phyloP scores from a whole-genome alignment of 1,284 basidiomycete species.

The Sanghuangporus sanghuang region DNA sequence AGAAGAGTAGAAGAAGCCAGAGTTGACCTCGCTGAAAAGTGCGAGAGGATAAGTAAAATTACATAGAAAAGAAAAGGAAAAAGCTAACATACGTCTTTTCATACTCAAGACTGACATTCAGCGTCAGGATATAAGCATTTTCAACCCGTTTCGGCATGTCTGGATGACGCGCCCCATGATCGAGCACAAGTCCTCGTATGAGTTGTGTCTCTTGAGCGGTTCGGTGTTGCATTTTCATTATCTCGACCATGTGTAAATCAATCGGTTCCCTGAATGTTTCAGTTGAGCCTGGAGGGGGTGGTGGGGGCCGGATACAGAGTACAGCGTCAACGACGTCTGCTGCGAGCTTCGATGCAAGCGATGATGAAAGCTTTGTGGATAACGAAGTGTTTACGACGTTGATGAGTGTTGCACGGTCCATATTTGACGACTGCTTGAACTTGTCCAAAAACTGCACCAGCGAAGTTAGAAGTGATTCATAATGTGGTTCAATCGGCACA shows the following conservation, averaged over 20 bases:
- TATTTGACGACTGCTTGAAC: slow-evolving; percentile 72
- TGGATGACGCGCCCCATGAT: slow-evolving; percentile 95
- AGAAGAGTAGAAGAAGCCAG: slow-evolving; percentile 98
- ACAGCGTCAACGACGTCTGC: slow-evolving; percentile 96
- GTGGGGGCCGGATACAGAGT: slow-evolving; percentile 76
- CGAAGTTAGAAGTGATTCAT: background rate
- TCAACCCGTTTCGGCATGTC: slow-evolving; percentile 99
- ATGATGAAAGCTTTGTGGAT: slow-evolving; percentile 85
- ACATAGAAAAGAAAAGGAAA: background rate
- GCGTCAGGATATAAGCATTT: slow-evolving; percentile 92
- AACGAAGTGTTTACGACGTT: slow-evolving; percentile 94
- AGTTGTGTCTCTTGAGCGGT: slow-evolving; percentile 98
- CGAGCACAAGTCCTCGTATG: slow-evolving; percentile 90
- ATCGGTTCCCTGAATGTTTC: slow-evolving; percentile 83
- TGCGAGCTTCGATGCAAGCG: slow-evolving; percentile 85
- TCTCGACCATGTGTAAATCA: slow-evolving; percentile 98
- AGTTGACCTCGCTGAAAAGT: slow-evolving; percentile 87
- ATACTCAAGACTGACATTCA: slow-evolving; percentile 98
- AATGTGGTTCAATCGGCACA: background rate
- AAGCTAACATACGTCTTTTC: slow-evolving; percentile 91
- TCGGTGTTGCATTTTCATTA: slow-evolving; percentile 99
- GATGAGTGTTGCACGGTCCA: slow-evolving; percentile 89
- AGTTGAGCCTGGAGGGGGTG: slow-evolving; percentile 43
- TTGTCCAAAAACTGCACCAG: slow-evolving; percentile 79
- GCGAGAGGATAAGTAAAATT: slow-evolving; percentile 6